These are phyloP conservation scores for Rhizopogon vinicolor DNA, from an alignment of 768 basidiomycete species.

Conservation along the genomic window DNA sequence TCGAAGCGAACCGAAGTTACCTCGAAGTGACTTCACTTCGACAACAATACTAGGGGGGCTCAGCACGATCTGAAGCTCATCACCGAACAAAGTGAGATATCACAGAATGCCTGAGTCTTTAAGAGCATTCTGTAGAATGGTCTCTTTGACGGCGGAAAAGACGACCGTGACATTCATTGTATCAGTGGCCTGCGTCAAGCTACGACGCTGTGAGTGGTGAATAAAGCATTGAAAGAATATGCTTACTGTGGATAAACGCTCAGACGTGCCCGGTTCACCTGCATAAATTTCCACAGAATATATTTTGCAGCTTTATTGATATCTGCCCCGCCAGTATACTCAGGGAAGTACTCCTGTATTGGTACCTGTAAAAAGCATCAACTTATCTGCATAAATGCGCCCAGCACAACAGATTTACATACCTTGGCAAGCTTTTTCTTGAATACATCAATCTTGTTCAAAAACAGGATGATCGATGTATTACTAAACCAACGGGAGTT, in stretches of 20 bases:
- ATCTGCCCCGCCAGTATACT: constrained; percentile 84
- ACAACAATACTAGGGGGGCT: no score
- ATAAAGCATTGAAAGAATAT: not conserved
- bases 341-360: constrained; percentile 76
- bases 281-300: constrained; percentile 93
- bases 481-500: constrained; percentile 80
- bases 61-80: no score
- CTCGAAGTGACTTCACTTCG: no score
- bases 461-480: constrained; percentile 63
- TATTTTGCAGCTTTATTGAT: constrained; percentile 95
- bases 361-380: constrained; percentile 43
- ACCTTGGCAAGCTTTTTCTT: constrained; percentile 65
- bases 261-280: constrained; percentile 77
- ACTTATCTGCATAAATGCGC: not conserved
- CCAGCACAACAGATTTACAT: not conserved
- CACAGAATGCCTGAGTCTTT: no score
- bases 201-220: not conserved
- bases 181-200: no score
- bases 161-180: no score
- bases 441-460: constrained; percentile 76
- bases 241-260: constrained; percentile 90
- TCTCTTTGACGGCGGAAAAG: no score
- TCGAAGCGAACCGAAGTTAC: no score
- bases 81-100: no score
- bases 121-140: no score